Percentiles rank a stretch among this genome's conserved stretches.
Evolutionary conservation across 106 monocot species (phyloP).

Genomic region (Alisma plantagoaquatica): DNA sequence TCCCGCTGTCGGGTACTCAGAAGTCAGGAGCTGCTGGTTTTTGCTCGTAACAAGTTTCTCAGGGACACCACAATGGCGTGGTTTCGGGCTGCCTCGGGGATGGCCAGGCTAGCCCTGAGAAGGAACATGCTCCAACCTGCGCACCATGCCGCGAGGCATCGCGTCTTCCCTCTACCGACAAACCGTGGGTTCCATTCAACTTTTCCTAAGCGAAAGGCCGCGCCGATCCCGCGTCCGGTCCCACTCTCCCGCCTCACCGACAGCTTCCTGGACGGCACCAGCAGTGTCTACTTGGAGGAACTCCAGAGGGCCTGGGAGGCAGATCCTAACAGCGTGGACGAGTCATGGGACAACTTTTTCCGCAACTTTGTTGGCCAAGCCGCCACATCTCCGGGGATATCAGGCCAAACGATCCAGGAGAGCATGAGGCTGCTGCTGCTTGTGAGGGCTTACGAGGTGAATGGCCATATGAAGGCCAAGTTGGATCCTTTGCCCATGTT

Average conservation of each 20-base stretch:
- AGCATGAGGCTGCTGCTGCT: constrained; percentile 84
- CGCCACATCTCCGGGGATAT: constrained; percentile 60
- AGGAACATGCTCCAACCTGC: constrained; percentile 19
- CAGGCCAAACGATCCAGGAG: constrained; percentile 93
- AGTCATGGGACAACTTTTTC: constrained; percentile 96
- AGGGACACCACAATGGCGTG: constrained; percentile 24
- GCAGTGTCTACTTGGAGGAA: constrained; percentile 88
- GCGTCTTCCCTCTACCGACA: neutral
- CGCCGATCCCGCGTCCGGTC: constrained; percentile 56
- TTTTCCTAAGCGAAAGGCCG: constrained; percentile 12
- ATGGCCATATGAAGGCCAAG: constrained; percentile 82
- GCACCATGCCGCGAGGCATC: constrained; percentile 2
- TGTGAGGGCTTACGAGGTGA: constrained; percentile 78
- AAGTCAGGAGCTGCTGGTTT: too few species aligned
- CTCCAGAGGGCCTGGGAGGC: constrained; percentile 87
- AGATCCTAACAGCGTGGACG: constrained; percentile 73
- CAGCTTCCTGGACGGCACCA: constrained; percentile 76
- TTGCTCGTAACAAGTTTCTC: too few species aligned
- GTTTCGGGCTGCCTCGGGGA: constrained; percentile 21
- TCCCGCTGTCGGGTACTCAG: too few species aligned
- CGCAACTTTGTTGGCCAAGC: constrained; percentile 81
- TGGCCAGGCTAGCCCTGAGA: constrained; percentile 11
- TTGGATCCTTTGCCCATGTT: constrained; percentile 78
- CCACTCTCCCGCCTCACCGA: constrained; percentile 76
- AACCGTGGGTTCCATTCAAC: constrained; percentile 40